Conservation (phyloP, 495 filamentous ascomycete genomes). For the Penicilliopsis zonata region DNA sequence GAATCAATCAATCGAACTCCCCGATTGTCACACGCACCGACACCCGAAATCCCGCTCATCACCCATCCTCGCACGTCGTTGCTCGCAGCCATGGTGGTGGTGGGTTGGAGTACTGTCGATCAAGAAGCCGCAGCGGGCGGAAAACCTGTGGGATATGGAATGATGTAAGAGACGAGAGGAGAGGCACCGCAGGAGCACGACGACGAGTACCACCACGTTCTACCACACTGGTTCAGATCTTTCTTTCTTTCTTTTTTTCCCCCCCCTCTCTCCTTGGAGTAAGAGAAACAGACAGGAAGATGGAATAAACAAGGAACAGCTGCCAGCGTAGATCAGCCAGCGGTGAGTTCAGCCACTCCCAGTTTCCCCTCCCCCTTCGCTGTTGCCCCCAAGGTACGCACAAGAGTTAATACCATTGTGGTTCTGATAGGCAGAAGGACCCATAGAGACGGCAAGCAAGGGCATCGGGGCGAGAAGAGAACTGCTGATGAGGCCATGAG, state of each 20-base stretch:
- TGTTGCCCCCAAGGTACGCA: no score
- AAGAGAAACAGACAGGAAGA: no score
- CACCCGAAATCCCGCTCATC: conserved; percentile 73
- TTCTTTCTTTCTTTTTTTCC: neutral
- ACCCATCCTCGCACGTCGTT: conserved; percentile 94
- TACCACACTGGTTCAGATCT: neutral
- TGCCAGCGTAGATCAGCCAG: no score
- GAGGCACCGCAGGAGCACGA: neutral
- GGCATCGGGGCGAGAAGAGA: no score
- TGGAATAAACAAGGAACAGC: no score
- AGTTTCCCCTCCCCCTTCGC: no score
- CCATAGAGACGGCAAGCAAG: no score
- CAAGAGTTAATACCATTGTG: no score
- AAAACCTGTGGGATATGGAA: neutral
- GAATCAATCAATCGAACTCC: no score
- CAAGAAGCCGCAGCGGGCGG: conserved; percentile 1
- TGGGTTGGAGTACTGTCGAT: neutral
- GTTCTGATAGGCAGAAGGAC: no score
- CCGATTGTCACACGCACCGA: conserved; percentile 54
- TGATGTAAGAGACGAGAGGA: conserved; percentile 2
- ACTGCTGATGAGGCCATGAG: no score
- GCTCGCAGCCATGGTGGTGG: conserved; percentile 32
- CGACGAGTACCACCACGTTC: neutral
- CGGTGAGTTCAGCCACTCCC: no score
- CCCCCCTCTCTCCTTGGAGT: neutral